Conservation (phyloP, 2,329 filamentous ascomycete species). For the Calonectria fujianensis region DNA sequence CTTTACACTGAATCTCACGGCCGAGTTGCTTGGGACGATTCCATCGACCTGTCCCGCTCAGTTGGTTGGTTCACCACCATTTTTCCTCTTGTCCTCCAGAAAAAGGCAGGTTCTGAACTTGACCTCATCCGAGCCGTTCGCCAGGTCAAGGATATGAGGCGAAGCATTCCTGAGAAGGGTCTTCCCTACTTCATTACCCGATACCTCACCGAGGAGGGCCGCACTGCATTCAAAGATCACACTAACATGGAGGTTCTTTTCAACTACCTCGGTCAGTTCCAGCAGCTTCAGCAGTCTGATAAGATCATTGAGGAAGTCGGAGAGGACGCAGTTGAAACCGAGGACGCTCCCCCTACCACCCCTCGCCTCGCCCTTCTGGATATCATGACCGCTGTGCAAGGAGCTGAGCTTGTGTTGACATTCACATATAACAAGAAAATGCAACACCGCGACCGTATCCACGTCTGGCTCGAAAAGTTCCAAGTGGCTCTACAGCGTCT, state of each 20-base stretch:
- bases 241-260: slow-evolving; percentile 56
- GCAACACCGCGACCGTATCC: slow-evolving; percentile 7
- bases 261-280: slow-evolving; percentile 50
- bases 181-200: slow-evolving; percentile 48
- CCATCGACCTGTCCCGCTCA: slow-evolving; percentile 56
- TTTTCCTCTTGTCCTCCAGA: slow-evolving; percentile 48
- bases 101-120: not conserved
- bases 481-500: not conserved
- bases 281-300: slow-evolving; percentile 47
- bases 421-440: slow-evolving; percentile 17
- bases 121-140: slow-evolving; percentile 33
- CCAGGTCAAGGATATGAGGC: slow-evolving; percentile 49
- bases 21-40: slow-evolving; percentile 56
- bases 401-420: not conserved
- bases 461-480: slow-evolving; percentile 5
- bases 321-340: not conserved
- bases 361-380: slow-evolving; percentile 1
- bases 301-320: slow-evolving; percentile 4
- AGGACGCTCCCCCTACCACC: slow-evolving; percentile 6
- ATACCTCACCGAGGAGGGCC: slow-evolving; percentile 47
- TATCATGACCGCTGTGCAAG: slow-evolving; percentile 10
- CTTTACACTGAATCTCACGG: slow-evolving; percentile 60
- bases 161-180: slow-evolving; percentile 44
- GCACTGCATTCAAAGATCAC: slow-evolving; percentile 53
- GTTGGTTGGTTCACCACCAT: slow-evolving; percentile 63